Conservation (phyloP, 2,329 filamentous ascomycete genomes). For the Monosporascus sp. region DNA sequence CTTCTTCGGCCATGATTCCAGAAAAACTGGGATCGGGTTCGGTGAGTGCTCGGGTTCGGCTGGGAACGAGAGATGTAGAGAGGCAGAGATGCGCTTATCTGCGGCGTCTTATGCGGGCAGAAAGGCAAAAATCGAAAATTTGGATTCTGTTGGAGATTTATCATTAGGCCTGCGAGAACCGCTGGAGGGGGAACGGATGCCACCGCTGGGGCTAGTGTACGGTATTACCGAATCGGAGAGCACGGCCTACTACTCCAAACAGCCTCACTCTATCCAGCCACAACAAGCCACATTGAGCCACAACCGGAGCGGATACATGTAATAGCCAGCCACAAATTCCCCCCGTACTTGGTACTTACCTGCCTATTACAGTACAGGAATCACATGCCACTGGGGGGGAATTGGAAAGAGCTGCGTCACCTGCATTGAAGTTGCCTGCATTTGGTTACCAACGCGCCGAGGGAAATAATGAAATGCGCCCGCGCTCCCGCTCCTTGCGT, state of each 20-base stretch:
- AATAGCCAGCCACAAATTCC: background rate
- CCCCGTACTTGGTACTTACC: background rate
- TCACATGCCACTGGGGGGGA: background rate
- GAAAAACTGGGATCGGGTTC: conserved; percentile 48
- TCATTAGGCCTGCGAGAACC: background rate
- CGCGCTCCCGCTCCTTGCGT: background rate
- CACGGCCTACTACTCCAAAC: background rate
- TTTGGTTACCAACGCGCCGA: no score
- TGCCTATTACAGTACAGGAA: background rate
- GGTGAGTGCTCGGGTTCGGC: no score
- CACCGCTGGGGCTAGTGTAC: no score
- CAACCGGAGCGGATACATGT: background rate
- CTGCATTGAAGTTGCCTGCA: background rate
- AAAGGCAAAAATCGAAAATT: background rate
- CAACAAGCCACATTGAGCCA: background rate
- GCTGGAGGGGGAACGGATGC: background rate
- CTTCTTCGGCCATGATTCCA: conserved; percentile 41
- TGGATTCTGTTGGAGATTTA: background rate
- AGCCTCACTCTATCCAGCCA: background rate
- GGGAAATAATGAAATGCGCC: background rate
- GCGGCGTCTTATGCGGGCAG: background rate
- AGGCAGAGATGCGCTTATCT: no score
- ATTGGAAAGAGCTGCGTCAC: background rate
- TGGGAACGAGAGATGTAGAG: no score
- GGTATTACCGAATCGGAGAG: background rate